Base-by-base conservation (phyloP, 2,329 filamentous ascomycete species). In the Aspergillus sp. region DNA sequence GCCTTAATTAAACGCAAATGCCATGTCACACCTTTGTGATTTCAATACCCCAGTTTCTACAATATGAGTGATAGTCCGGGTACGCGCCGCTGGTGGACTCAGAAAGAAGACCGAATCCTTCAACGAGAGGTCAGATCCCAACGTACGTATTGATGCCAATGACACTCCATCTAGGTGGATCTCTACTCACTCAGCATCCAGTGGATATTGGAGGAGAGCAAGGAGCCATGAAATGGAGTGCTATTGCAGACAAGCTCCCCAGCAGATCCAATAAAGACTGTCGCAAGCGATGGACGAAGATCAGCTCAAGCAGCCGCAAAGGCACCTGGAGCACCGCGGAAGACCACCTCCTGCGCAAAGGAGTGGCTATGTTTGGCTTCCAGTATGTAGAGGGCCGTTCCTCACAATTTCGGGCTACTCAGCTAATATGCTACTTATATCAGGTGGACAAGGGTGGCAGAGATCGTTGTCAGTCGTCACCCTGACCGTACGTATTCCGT, bases 261-360 rank as follows among this genome's bases (percentile, higher is more conserved):
- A 41, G 43, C 3, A 15, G 57, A 9, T 40, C 43, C 7, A 59
- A 59, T 31, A 59, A 59, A 40, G 57, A 59, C 49, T 59, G 53
- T 17, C 57, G 57, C 19, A 56, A 55, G 15, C 57, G 57, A 5
- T 59, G 57, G 57, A 39, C 24, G 9, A 56, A 56, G 39, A 39
- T 59, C 12, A 35, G 39, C 11, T 19, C n/a, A 7, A 49, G 49
- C 23, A 48, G 46, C 17, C 43, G 44, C 3, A 59, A 56, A n/a
- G 57, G 57, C 2, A 35, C 33, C 0, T 59, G 57, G 57, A 56
- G 11, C 3, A 21, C 11, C 2, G 24, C 48, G 4, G 57, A 59
- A 21, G 57, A 59, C 15, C 43, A 50, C 3, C 35, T 46, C 2
- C 23, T 59, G n/a, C 44, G 33, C 3, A 39, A 52, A 5, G 57